phyloP scores from a whole-genome alignment of 2,329 filamentous ascomycete genomes.

The Neonectria sp. region DNA sequence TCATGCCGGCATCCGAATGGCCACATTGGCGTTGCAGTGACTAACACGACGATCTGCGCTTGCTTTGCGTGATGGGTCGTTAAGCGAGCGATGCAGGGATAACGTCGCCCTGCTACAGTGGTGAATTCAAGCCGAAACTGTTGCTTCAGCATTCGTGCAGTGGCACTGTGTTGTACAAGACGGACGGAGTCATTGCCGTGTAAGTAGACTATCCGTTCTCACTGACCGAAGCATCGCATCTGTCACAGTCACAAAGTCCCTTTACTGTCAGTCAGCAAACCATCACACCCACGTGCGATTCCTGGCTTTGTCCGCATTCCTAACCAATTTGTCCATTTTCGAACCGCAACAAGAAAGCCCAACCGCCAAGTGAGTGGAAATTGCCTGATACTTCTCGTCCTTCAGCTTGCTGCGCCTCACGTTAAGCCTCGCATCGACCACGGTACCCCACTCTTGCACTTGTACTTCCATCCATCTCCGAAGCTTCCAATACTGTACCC shows the following conservation, averaged over 20 bases:
- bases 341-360: constrained; percentile 1
- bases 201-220: background rate
- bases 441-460: no score
- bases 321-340: background rate
- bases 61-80: background rate
- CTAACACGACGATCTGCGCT: background rate
- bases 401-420: background rate
- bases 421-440: background rate
- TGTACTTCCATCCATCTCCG: no score
- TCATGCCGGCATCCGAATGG: constrained; percentile 4
- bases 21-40: background rate
- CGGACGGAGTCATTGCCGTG: no score
- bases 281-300: constrained; percentile 6
- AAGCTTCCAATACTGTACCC: background rate
- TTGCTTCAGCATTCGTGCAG: no score
- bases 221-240: background rate
- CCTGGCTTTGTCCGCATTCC: background rate
- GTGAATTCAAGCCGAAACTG: background rate
- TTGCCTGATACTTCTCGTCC: constrained; percentile 3
- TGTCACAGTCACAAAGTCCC: no score
- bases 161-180: no score
- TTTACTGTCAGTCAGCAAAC: background rate
- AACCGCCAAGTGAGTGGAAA: constrained; percentile 5
- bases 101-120: constrained; percentile 8
- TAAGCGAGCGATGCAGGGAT: constrained; percentile 2